phyloP scores from a whole-genome alignment of 1,284 basidiomycete species.

The Grifola frondosa region DNA sequence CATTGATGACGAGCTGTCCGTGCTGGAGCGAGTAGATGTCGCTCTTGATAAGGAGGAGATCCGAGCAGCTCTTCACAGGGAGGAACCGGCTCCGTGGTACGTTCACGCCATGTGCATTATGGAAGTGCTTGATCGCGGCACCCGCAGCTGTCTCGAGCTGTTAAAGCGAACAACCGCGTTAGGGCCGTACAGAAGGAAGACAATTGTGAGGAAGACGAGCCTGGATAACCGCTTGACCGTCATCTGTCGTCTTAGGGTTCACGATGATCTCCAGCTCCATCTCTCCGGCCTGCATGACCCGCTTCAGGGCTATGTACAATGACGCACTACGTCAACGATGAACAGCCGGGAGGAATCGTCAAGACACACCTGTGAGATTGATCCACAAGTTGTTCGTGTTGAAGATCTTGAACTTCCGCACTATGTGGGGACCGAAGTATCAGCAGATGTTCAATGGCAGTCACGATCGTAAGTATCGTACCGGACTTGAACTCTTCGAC shows the following conservation, averaged over 20 bases:
- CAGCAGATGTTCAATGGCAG: neutral
- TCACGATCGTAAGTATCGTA: neutral
- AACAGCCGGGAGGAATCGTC: constrained; percentile 7
- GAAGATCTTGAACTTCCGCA: constrained; percentile 95
- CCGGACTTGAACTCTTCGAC: constrained; percentile 95
- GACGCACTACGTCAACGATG: constrained; percentile 37
- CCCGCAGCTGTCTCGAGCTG: constrained; percentile 94
- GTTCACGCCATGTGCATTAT: constrained; percentile 94
- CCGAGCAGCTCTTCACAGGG: constrained; percentile 91
- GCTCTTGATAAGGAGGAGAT: constrained; percentile 93
- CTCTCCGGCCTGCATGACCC: constrained; percentile 88
- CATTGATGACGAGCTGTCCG: constrained; percentile 92
- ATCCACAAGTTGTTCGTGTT: constrained; percentile 99
- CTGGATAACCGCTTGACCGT: constrained; percentile 83
- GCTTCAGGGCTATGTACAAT: constrained; percentile 63
- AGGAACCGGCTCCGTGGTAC: constrained; percentile 97
- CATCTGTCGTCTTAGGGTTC: constrained; percentile 90
- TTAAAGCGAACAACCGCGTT: neutral
- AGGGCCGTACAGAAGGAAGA: neutral
- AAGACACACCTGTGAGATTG: constrained; percentile 75
- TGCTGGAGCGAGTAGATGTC: constrained; percentile 96
- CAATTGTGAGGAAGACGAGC: constrained; percentile 3
- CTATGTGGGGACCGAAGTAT: constrained; percentile 17
- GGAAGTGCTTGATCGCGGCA: constrained; percentile 98
- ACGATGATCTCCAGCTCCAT: constrained; percentile 94